Evolutionary conservation across 805 yeast species (phyloP), one percentile per base, ranked within the genome.

Genomic region (Lipomyces starkeyi): DNA sequence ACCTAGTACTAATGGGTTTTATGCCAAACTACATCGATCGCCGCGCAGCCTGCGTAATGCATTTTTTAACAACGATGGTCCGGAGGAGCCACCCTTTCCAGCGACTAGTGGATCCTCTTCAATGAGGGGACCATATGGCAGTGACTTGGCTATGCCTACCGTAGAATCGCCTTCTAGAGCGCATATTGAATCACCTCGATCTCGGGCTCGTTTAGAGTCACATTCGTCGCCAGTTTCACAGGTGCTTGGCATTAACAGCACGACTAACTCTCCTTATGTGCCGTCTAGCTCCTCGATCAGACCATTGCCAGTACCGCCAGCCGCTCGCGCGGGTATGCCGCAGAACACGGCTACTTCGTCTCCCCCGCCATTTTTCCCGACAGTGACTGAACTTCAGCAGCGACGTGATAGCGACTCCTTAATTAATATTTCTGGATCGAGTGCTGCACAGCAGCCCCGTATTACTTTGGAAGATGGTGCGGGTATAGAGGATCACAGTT

Each of bases 281-380:
- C 47, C 32, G n/a, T 47, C 66, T 17, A 37, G n/a, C 22, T 5
- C 52, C 27, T 13, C 47, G 2, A 29, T 58, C 57, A 43, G 63
- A 3, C 67, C 65, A 6, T 34, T 58, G 17, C 56, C 61, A 7
- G 52, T 57, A 14, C 65, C 65, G 25, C 59, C 56, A 9, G 57
- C 65, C 5, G 59, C 25, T 13, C 29, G 11, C n/a, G 13, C 43
- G 11, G n/a, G 13, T 9, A 17, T 25, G 13, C 20, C 27, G 27
- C 53, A 37, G 22, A 49, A 20, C 29, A 3, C n/a, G 5, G 11
- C 59, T 4, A 13, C 56, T 29, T 22, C 54, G 3, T 9, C 62
- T 5, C 62, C 71, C n/a, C 64, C 68, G 3, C 71, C 67, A 4
- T 27, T 59, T 8, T 67, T 67, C 52, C 70, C 70, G 17, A 27